These are phyloP conservation scores for Aureobasidium leucospermi DNA, from an alignment of 2,329 filamentous ascomycete genomes.

Conservation along the genomic window DNA sequence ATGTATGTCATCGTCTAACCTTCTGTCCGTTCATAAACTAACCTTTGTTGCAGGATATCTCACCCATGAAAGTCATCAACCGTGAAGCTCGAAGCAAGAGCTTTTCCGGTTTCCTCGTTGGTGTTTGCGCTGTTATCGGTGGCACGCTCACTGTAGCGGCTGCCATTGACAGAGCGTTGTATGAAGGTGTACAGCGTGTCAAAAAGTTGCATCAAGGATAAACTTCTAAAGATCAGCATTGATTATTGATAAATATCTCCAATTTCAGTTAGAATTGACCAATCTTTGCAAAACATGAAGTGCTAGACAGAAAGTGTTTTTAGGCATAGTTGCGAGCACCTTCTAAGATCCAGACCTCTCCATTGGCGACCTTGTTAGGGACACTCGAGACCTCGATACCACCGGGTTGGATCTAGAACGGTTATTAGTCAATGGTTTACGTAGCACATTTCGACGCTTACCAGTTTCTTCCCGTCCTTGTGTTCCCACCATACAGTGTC, in stretches of 20 bases:
- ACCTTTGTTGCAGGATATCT: constrained; percentile 66
- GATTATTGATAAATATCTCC: background rate
- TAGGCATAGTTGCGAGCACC: constrained; percentile 49
- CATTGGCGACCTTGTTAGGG: constrained; percentile 72
- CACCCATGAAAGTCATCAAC: constrained; percentile 99
- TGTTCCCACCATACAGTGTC: constrained; percentile 77
- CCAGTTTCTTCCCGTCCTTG: constrained; percentile 58
- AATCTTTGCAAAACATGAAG: background rate
- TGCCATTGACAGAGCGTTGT: constrained; percentile 81
- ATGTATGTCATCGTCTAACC: constrained; percentile 52
- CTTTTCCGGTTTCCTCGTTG: constrained; percentile 86
- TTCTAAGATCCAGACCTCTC: constrained; percentile 75
- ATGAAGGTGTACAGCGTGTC: constrained; percentile 75
- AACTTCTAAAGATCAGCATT: background rate
- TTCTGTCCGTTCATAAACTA: background rate
- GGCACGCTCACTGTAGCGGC: constrained; percentile 94
- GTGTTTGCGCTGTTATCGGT: constrained; percentile 88
- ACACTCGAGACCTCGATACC: constrained; percentile 69
- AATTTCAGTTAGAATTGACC: background rate
- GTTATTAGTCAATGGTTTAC: constrained; percentile 8
- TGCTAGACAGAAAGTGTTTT: background rate
- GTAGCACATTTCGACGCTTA: background rate
- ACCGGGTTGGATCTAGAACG: constrained; percentile 64
- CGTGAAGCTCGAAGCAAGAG: constrained; percentile 83
- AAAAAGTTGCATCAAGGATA: constrained; percentile 73